Base-by-base conservation (phyloP, 2,329 filamentous ascomycete genomes). In the Teratosphaeria gauchensis region DNA sequence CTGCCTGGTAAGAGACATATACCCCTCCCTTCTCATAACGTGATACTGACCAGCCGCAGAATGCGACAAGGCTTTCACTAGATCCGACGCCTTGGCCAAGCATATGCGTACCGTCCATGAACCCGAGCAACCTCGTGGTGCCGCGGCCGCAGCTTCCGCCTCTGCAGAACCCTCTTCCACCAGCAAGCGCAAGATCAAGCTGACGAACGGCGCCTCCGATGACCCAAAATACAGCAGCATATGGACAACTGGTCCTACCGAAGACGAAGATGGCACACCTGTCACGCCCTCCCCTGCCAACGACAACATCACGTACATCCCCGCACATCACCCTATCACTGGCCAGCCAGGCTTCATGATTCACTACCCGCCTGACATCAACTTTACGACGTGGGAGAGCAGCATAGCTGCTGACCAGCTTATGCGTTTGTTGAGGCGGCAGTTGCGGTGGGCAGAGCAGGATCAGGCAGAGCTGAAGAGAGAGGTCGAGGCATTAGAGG, bases 71-170 rank as follows among this genome's bases (percentile, higher is more conserved):
- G 92, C 92, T 33, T 99, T 99, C 68, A 99, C 94, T 2, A 83
- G 94, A 64, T 96, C 92, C 28, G 94, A 99, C 69, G 94, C 94
- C 12, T 81, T 99, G 0, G 91, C 92, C 1, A 99, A 99, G 74
- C 94, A 99, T 73, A 97, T 97, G 90, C 88, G 94, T 66, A 97
- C 94, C 16, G 92, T 99, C 42, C 94, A 99, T 77, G 94, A 99
- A 73, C 96, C 92, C 3, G 94, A 99, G 76, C 89, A 57, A 14
- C 59, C 60, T 4, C 61, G 56, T 7, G 55, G 55, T 16, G 57
- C 90, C 16, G 80, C 96, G 24, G 64, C 65, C 53, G 64, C 63
- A 90, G n/a, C 88, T 89, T 4, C 78, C 77, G 92, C 70, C 84
- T 87, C 1, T 83, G 42, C 42, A n/a, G 90, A 12, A 85, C 87